Evolutionary conservation across 129 eudicot species (phyloP).

Genomic region (Flaveria robusta): DNA sequence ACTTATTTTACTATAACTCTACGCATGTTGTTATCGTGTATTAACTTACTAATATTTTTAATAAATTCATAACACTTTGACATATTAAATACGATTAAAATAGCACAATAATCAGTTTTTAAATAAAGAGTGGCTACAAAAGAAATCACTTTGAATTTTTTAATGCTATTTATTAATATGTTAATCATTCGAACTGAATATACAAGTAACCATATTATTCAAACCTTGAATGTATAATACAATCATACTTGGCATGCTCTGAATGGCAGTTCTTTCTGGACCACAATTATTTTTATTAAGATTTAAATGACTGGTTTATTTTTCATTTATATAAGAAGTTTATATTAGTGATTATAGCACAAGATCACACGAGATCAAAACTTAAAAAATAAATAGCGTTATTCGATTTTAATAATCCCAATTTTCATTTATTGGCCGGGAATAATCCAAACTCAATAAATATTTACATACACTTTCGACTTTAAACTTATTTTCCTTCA

Average conservation of each 20-base stretch:
- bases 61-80: background rate
- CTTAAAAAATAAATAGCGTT: background rate
- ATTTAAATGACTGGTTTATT: background rate
- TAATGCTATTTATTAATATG: background rate
- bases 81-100: background rate
- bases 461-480: no score
- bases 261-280: conserved; percentile 26
- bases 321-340: background rate
- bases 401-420: no score
- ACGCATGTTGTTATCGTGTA: background rate
- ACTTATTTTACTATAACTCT: no score
- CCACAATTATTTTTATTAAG: background rate
- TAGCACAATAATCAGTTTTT: background rate
- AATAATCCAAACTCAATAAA: no score
- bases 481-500: no score
- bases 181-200: conserved; percentile 1
- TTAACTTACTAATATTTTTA: background rate
- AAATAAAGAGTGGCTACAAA: conserved; percentile 12
- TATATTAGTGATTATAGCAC: background rate
- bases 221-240: background rate
- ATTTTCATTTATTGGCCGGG: no score
- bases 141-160: conserved; percentile 11
- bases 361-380: background rate
- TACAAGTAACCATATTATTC: conserved; percentile 18
- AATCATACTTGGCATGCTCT: background rate